Evolutionary conservation across 163 green algal species (phyloP).

Genomic region (Scenedesmus sp.): DNA sequence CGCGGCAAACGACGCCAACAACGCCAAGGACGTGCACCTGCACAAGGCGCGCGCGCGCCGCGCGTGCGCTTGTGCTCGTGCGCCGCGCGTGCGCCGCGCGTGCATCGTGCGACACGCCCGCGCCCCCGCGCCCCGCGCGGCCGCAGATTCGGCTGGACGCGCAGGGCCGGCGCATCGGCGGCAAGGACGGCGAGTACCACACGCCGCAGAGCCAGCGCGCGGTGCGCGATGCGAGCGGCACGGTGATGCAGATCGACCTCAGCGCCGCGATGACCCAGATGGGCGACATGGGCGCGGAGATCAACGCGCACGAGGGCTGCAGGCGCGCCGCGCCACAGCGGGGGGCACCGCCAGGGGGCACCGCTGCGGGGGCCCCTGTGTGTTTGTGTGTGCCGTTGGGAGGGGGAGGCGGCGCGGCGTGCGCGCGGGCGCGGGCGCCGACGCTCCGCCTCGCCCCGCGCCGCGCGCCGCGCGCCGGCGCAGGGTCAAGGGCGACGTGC

Average conservation of each 20-base stretch:
- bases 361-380: too few species aligned
- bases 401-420: too few species aligned
- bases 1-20: slow-evolving; percentile 56
- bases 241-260: slow-evolving; percentile 56
- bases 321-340: background rate
- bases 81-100: too few species aligned
- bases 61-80: background rate
- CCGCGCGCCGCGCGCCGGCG: background rate
- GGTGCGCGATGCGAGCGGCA: slow-evolving; percentile 43
- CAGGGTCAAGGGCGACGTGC: slow-evolving; percentile 39
- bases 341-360: too few species aligned
- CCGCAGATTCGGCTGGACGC: slow-evolving; percentile 47
- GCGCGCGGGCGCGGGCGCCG: background rate
- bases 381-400: too few species aligned
- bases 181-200: slow-evolving; percentile 56
- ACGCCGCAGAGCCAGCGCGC: slow-evolving; percentile 61
- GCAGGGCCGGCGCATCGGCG: slow-evolving; percentile 42
- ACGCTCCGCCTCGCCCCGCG: background rate
- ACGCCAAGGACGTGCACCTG: slow-evolving; percentile 50
- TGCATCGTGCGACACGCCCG: slow-evolving; percentile 50
- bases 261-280: slow-evolving; percentile 52
- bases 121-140: too few species aligned
- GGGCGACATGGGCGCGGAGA: slow-evolving; percentile 36
- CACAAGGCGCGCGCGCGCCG: slow-evolving; percentile 39
- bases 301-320: slow-evolving; percentile 40